A percentile compares a stretch with the other conserved stretches of the same genome.
Evolutionary conservation across 148 eudicot species (phyloP).

Genomic region (Persicaria maculosa): DNA sequence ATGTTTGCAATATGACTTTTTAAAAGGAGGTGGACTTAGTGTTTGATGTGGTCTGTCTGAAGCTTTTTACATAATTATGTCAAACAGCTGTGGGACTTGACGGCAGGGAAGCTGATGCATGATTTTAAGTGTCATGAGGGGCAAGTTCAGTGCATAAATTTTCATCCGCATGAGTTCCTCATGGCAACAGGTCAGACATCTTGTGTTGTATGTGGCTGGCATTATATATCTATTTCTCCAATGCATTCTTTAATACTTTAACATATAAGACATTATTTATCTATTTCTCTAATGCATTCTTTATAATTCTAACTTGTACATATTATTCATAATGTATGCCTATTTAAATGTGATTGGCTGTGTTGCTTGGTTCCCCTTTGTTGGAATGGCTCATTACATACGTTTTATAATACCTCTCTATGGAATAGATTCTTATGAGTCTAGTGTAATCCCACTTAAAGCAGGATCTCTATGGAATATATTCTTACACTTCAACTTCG

Average conservation of each 20-base stretch:
- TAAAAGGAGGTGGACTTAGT: neutral
- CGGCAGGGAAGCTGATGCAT: constrained; percentile 95
- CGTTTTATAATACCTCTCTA: no score
- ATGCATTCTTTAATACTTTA: neutral
- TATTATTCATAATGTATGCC: no score
- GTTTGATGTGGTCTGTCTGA: neutral
- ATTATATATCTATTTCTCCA: neutral
- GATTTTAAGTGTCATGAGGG: constrained; percentile 95
- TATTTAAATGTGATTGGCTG: no score
- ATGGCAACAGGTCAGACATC: constrained; percentile 73
- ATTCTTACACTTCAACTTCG: no score
- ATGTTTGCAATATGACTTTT: neutral
- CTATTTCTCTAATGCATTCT: no score
- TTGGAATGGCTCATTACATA: no score
- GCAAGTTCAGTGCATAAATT: constrained; percentile 90
- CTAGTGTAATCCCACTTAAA: no score
- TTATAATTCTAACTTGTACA: no score
- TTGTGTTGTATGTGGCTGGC: neutral
- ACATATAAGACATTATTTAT: no score
- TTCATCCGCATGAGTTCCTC: constrained; percentile 94
- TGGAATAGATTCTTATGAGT: no score
- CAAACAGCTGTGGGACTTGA: constrained; percentile 90
- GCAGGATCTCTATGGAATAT: no score
- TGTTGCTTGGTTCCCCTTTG: no score
- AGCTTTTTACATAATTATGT: constrained; percentile 8